phyloP scores from a whole-genome alignment of 257 asterid species.

The Salvia hispanica region DNA sequence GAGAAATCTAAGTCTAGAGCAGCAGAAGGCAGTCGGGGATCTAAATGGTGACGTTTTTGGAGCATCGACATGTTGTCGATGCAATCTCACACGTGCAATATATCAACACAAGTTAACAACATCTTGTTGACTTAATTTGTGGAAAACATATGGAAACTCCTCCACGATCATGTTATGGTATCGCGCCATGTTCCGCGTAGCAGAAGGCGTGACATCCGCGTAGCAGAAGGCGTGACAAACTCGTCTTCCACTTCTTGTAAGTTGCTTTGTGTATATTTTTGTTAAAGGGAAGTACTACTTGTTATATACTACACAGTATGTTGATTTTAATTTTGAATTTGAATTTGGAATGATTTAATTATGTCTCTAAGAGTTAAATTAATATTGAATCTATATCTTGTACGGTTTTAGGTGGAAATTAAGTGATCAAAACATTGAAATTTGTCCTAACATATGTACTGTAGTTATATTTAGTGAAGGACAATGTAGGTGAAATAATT shows the following conservation, averaged over 20 bases:
- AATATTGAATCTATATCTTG: neutral
- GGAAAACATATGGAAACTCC: conserved; percentile 18
- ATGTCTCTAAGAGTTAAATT: neutral
- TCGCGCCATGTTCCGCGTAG: neutral
- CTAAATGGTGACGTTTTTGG: conserved; percentile 52
- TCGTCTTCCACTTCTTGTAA: conserved; percentile 10
- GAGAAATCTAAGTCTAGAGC: conserved; percentile 62
- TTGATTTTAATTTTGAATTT: neutral
- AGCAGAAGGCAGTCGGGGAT: conserved; percentile 58
- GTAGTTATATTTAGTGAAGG: neutral
- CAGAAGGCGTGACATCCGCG: neutral
- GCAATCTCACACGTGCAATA: neutral
- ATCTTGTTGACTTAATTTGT: conserved; percentile 45
- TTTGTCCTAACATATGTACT: neutral
- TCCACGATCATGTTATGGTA: neutral
- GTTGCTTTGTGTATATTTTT: conserved; percentile 7
- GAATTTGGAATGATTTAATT: neutral
- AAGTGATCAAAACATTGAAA: neutral
- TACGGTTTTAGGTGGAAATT: neutral
- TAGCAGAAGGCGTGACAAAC: neutral
- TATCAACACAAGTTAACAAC: conserved; percentile 51
- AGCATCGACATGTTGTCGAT: neutral
- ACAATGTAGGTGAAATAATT: neutral
- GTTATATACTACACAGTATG: neutral
- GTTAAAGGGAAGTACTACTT: neutral